These are phyloP conservation scores for Monosporascus cannonballus DNA, from an alignment of 2,329 filamentous ascomycete species.

Conservation along the genomic window DNA sequence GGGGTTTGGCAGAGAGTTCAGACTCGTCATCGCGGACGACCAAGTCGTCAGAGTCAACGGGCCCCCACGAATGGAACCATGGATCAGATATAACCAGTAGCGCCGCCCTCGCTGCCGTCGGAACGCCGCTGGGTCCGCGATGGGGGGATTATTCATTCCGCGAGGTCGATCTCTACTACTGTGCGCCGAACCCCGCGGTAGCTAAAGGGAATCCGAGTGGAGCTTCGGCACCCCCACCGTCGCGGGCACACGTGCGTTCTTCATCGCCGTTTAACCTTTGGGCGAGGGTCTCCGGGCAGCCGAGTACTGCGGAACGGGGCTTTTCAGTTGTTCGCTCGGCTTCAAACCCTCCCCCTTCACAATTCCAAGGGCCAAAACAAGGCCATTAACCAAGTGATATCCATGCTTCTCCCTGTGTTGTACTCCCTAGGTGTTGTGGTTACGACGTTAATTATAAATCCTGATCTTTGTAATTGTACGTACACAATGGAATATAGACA, in stretches of 20 bases:
- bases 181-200: conserved; percentile 9
- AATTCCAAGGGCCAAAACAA: no score
- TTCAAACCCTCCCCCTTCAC: no score
- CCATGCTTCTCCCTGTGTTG: no score
- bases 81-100: no score
- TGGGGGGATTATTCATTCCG: conserved; percentile 30
- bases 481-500: no score
- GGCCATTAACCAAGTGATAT: no score
- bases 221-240: not conserved
- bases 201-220: not conserved
- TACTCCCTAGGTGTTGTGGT: no score
- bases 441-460: no score
- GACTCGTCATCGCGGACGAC: not conserved
- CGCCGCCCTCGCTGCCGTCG: no score
- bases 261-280: not conserved
- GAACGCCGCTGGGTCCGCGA: conserved; percentile 14
- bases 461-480: no score
- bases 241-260: not conserved
- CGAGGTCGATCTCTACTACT: conserved; percentile 30
- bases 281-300: conserved; percentile 1
- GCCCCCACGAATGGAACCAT: no score
- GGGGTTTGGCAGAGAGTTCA: not conserved
- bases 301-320: not conserved
- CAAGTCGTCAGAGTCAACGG: no score
- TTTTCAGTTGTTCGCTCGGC: conserved; percentile 1